phyloP scores from a whole-genome alignment of 2,329 filamentous ascomycete species.

The Coniochaeta sp. region DNA sequence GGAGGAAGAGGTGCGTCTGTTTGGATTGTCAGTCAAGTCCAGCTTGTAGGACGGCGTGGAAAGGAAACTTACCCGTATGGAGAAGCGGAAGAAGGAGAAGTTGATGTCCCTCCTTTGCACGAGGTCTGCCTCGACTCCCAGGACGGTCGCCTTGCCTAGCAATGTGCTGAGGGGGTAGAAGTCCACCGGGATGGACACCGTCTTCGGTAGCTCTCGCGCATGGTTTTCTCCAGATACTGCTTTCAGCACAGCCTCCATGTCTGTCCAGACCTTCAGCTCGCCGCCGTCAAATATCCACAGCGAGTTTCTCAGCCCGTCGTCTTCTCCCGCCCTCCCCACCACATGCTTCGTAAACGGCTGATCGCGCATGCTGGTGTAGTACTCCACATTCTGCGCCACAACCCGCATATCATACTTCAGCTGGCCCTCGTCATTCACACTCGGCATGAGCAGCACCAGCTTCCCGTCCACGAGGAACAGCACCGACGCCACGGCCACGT shows the following conservation, averaged over 20 bases:
- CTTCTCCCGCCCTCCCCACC: slow-evolving; percentile 13
- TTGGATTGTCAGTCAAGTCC: no score
- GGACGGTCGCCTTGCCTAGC: slow-evolving; percentile 80
- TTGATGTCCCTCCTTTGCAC: slow-evolving; percentile 88
- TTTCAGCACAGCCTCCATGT: slow-evolving; percentile 75
- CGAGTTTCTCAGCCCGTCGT: slow-evolving; percentile 66
- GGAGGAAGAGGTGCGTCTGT: slow-evolving; percentile 87
- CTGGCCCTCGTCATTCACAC: slow-evolving; percentile 71
- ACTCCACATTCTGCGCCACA: slow-evolving; percentile 92
- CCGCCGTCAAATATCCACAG: slow-evolving; percentile 91
- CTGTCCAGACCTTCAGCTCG: slow-evolving; percentile 81
- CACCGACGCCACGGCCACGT: slow-evolving; percentile 88
- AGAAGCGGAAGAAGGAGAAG: slow-evolving; percentile 85
- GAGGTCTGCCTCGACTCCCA: slow-evolving; percentile 87
- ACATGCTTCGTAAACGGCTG: slow-evolving; percentile 43
- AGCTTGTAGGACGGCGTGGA: no score
- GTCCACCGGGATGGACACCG: slow-evolving; percentile 77
- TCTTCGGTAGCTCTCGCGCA: slow-evolving; percentile 62
- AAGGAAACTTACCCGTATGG: slow-evolving; percentile 70
- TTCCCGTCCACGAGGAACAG: slow-evolving; percentile 97
- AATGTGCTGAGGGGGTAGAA: slow-evolving; percentile 90
- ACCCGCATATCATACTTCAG: slow-evolving; percentile 98
- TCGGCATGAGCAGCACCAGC: slow-evolving; percentile 83
- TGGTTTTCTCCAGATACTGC: slow-evolving; percentile 56
- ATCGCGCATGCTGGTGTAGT: slow-evolving; percentile 87